Percentiles rank a stretch among this genome's conserved stretches.
These are phyloP conservation scores for Populus hybrid DNA, from an alignment of 441 rosid species.

Conservation along the genomic window DNA sequence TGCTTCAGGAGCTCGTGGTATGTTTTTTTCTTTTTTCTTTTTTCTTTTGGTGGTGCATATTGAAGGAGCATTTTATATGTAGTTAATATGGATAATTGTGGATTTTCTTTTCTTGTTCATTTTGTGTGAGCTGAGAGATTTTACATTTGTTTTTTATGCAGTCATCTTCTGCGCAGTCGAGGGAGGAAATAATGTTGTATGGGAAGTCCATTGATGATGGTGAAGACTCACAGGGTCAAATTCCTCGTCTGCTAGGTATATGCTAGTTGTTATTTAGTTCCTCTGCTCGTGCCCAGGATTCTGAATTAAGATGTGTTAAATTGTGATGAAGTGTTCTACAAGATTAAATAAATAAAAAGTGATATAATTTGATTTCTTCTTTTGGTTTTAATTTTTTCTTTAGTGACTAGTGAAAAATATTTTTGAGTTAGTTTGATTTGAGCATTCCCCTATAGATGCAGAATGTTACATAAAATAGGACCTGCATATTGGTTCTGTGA, in stretches of 20 bases:
- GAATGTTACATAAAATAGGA: not conserved
- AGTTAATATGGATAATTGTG: not conserved
- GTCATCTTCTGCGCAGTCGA: constrained; percentile 77
- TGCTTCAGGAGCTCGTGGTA: constrained; percentile 94
- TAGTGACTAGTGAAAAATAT: not conserved
- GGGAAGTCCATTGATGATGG: constrained; percentile 70
- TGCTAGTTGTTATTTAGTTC: not conserved
- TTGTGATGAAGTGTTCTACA: not conserved
- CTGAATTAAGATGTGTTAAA: not conserved
- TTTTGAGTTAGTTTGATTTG: not conserved
- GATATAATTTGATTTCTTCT: no score
- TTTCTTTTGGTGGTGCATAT: not conserved
- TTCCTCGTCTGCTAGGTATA: constrained; percentile 87
- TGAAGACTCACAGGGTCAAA: constrained; percentile 54
- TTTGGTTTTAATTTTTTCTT: not conserved
- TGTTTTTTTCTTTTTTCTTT: constrained; percentile 8
- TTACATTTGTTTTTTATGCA: constrained; percentile 23
- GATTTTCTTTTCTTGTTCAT: not conserved
- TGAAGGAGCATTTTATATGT: not conserved
- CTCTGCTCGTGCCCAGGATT: not conserved
- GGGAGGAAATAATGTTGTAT: constrained; percentile 76
- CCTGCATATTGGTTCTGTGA: not conserved
- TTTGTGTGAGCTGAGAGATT: not conserved
- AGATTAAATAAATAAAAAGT: not conserved
- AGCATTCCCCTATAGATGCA: not conserved